Evolutionary conservation across 768 basidiomycete genomes (phyloP), one percentile per base, ranked within the genome.

Genomic region (Nidularia sp.): DNA sequence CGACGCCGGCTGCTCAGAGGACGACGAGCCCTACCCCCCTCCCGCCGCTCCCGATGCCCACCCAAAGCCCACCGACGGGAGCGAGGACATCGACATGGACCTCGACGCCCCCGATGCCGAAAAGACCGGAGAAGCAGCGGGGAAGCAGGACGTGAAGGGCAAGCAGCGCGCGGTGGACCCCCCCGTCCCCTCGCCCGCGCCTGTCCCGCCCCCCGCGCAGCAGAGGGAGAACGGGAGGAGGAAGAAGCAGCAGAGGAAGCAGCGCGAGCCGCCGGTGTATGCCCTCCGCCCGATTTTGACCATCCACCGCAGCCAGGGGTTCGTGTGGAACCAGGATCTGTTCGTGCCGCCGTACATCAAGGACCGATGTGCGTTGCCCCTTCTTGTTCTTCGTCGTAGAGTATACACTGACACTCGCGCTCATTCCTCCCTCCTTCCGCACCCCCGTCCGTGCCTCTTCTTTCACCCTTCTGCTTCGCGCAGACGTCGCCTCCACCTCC

Each of bases 321-420:
- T 93, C 60, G 90, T 93, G 1, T 93, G 90, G 90, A 93, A 93
- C 61, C 90, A 92, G 90, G 90, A 93, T 57, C 76, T 93, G 15
- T 93, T 93, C 58, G 84, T 93, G 12, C 90, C 90, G 15, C 87
- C 90, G 4, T 93, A 92, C 60, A 90, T 90, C 73, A 92, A 93
- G 68, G 90, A 93, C 64, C 74, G 90, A 80, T 93, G 90, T 92
- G 66, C 69, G 89, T 82, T 46, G 41, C 53, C 49, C 51, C 59
- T 63, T 56, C 43, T 63, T 56, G 53, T 45, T 55, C 56, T 51
- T 53, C 54, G 48, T 50, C 45, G 34, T 59, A 39, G 8, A 39
- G n/a, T 50, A 53, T 32, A 44, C 42, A 35, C 54, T 56, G 42
- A 53, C 55, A 29, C 58, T 55, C 47, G 57, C 62, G 15, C 52